Base-by-base conservation (phyloP, 345 rosid genomes). In the Aethionema arabicum region DNA sequence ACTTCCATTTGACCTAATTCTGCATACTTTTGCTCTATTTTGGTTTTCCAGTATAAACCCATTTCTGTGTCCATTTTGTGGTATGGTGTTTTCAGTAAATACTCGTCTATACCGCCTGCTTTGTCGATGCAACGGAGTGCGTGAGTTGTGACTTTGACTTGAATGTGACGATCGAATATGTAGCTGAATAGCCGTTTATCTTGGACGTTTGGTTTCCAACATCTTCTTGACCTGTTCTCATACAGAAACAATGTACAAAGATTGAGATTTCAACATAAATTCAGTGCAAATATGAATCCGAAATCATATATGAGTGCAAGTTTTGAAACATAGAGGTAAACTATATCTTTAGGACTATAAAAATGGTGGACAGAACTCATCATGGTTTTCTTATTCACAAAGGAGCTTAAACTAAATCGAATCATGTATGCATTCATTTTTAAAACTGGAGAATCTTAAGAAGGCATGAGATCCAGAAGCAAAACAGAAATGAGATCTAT, bases 51-150 rank as follows among this genome's bases (percentile, higher is more conserved):
- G 58, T 61, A 77, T 11, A 93, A 82, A 55, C 97, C 97, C 81
- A 84, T 79, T 69, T 90, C 96, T 3, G 97, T 84, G 75, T 90
- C 90, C 97, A 93, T 90, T 76, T 90, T 90, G 11, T 86, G 82
- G 78, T 90, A 93, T 4, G 99, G 99, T 61, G 97, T 90, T 73
- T 83, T 90, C 30, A 93, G 81, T 64, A 93, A 72, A 74, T 93
- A 93, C 80, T 93, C 99, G 41, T 93, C 99, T n/a, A 90, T 80
- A 14, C 99, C 99, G 46, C 96, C 99, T 42, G 86, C 97, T 77
- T 90, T 93, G 78, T 93, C 99, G 12, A 93, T 84, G 90, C 96
- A 93, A 35, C 99, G 97, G 10, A 90, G 83, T 29, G 99, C 96
- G 40, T 93, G 96, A 9, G 83, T 87, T 0, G 99, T 90, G 45